These are phyloP conservation scores for Glonium stellatum DNA, from an alignment of 495 filamentous ascomycete species.

Conservation along the genomic window DNA sequence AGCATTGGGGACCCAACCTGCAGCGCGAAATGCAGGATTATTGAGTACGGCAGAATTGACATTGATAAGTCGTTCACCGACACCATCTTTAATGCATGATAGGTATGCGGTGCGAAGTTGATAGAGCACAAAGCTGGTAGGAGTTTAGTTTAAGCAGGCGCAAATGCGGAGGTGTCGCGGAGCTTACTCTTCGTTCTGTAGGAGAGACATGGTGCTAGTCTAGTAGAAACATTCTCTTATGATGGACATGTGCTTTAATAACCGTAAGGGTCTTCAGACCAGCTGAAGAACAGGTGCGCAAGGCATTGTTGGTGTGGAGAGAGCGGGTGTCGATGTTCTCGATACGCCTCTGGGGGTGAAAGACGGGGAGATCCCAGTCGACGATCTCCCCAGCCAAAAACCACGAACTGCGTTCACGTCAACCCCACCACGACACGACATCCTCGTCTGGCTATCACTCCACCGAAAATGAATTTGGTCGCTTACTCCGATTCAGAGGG, in stretches of 20 bases:
- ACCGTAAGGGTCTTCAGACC: conserved; percentile 13
- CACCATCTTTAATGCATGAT: conserved; percentile 83
- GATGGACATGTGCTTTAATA: background rate
- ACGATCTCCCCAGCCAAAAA: background rate
- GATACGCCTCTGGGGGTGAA: background rate
- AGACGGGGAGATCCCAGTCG: background rate
- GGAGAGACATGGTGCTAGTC: conserved; percentile 65
- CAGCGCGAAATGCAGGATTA: conserved; percentile 87
- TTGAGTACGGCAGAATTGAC: conserved; percentile 87
- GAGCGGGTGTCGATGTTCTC: conserved; percentile 4
- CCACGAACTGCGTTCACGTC: no score
- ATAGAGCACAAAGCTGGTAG: conserved; percentile 76
- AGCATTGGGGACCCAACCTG: conserved; percentile 79
- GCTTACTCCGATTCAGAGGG: conserved; percentile 65
- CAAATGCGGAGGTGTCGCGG: background rate
- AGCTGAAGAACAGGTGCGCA: conserved; percentile 15
- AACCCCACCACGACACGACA: conserved; percentile 8
- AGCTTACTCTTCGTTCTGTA: conserved; percentile 92
- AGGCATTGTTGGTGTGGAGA: background rate
- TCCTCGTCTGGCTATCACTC: background rate
- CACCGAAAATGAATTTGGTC: conserved; percentile 33
- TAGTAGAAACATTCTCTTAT: conserved; percentile 4
- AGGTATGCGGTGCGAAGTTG: conserved; percentile 89
- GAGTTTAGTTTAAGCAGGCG: conserved; percentile 15
- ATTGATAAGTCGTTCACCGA: conserved; percentile 90